Evolutionary conservation across 23 red algal species (phyloP), one percentile per base, ranked within the genome.

Genomic region (Gracilaria caudata): DNA sequence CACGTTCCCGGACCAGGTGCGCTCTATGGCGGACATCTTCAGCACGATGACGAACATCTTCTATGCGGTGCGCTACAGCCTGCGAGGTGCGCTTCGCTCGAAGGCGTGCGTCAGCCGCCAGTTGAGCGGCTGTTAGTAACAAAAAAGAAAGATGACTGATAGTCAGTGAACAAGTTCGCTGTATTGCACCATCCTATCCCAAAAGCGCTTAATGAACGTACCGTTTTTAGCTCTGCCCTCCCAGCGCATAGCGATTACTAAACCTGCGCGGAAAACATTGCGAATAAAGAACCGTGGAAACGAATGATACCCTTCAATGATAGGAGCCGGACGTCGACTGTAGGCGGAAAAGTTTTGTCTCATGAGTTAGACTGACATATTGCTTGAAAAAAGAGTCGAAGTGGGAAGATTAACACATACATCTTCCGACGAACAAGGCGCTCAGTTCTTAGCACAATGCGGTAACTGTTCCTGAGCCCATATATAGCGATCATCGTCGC

Each of bases 401-500:
- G 35, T 4, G 33, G 16, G 17, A 7, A 4, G 35, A 32, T 20
- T 10, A 0, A 46, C n/a, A 86, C 93, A 55, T 95, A 95, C 93
- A 95, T 85, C 51, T 54, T 78, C 29, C 66, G 82, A 39, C 94
- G 94, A 23, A 90, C 43, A 51, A 73, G 26, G 35, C 81, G 74
- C 55, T 95, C 94, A 17, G 75, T 81, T 45, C 45, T 76, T 46
- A 95, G 80, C 63, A 95, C 79, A 55, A 95, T 95, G 7, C 94
- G 86, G 57, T 95, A 95, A 51, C 86, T 86, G 34, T 90, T 88
- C 61, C 79, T 88, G 66, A 95, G 73, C 64, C 94, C 94, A 56
- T 87, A 95, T 14, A 95, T 70, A 70, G 88, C 88, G 82, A 95
- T 95, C 83, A 95, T 87, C 0, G 94, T 95, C 47, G 94, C 94